These are phyloP conservation scores for Friedmanniomyces simplex DNA, from an alignment of 495 filamentous ascomycete species.

Conservation along the genomic window DNA sequence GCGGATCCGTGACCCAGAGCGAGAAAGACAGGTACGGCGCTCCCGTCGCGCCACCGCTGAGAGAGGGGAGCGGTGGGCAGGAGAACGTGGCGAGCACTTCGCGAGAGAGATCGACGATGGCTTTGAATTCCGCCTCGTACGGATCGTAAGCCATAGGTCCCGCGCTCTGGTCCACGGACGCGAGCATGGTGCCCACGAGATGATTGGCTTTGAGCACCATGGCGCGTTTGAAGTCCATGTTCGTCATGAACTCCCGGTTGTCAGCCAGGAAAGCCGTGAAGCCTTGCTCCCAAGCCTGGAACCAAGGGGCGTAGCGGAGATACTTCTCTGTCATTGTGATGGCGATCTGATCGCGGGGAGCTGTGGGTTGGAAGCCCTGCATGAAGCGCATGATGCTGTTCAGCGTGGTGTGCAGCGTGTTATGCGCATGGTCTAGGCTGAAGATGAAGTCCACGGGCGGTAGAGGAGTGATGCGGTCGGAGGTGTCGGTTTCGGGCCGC, in stretches of 20 bases:
- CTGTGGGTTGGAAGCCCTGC: constrained; percentile 13
- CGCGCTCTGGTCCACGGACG: constrained; percentile 75
- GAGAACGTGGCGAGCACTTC: constrained; percentile 20
- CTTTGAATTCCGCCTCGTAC: constrained; percentile 20
- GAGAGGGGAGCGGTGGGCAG: constrained; percentile 16
- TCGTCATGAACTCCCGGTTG: background rate
- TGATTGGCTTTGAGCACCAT: constrained; percentile 22
- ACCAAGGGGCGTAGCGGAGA: constrained; percentile 16
- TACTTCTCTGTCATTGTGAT: constrained; percentile 13
- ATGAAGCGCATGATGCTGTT: constrained; percentile 22
- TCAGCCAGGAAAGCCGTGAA: constrained; percentile 13
- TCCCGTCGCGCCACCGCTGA: constrained; percentile 6
- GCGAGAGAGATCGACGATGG: constrained; percentile 16
- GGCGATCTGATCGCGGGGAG: constrained; percentile 2
- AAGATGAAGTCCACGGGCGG: constrained; percentile 9
- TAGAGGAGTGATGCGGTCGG: constrained; percentile 1
- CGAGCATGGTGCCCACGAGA: constrained; percentile 79
- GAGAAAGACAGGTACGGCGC: constrained; percentile 18
- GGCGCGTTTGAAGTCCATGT: constrained; percentile 17
- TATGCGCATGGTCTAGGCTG: constrained; percentile 18
- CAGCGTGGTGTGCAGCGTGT: constrained; percentile 10
- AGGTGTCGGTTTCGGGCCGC: constrained; percentile 11
- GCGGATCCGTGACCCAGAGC: constrained; percentile 20
- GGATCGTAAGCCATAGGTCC: constrained; percentile 17
- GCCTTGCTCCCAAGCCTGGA: constrained; percentile 16